Base-by-base conservation (phyloP, 139 green algal genomes). In the Marvania coccoides region DNA sequence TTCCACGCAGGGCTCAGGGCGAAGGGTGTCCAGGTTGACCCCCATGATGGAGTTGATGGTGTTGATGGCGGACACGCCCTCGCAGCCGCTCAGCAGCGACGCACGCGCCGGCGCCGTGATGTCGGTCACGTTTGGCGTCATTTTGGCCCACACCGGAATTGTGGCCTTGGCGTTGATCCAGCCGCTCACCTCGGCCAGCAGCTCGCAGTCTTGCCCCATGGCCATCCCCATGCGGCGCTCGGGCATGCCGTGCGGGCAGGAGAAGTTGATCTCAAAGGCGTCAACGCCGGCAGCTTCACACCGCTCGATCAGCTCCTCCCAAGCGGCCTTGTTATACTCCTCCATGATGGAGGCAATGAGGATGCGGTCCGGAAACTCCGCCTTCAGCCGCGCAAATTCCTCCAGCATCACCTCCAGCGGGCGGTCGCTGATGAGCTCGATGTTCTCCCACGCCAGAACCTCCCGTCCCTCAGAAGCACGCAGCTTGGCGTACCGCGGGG, bases 111-210 rank as follows among this genome's bases (percentile, higher is more conserved):
- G 90, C 29, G 69, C 28, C 8, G 85, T 88, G 71, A 97, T 94
- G 65, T 96, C 89, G 3, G 94, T 98, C 58, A 98, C 87, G 85
- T 98, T 98, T 34, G 93, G 93, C 6, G 93, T 98, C 93, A 98
- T 97, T 79, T 98, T 98, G 63, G 90, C 88, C 93, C 93, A 98
- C 37, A 98, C 94, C 0, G 93, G 93, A 14, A 88, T 73, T 13
- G 61, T 93, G 31, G 93, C 78, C 19, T 76, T 80, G 1, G 71
- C 76, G 61, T 92, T 92, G 72, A 98, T 90, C 93, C 93, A 98
- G 28, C 71, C 69, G 63, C 88, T 95, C 39, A 97, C 90, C 74
- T 97, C 79, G n/a, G 58, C 47, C 37, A 81, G 64, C 5, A 87
- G 60, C 3, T 86, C 81, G 55, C 63, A 77, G 75, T 89, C 80